phyloP scores from a whole-genome alignment of 805 yeast genomes.

The Starmerella potacharoeniae region DNA sequence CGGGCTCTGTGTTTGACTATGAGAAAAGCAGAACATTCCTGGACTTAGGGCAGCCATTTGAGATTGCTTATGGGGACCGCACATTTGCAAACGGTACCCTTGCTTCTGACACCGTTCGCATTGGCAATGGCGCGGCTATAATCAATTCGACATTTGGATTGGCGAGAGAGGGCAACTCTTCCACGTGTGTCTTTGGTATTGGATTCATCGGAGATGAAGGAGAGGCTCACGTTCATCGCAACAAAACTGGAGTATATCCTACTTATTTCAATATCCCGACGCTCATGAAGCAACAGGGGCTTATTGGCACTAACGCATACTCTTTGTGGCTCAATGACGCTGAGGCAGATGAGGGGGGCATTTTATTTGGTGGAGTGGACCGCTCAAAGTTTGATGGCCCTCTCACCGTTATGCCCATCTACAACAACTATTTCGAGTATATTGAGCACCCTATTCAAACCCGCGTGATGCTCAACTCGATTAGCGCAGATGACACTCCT shows the following conservation, averaged over 20 bases:
- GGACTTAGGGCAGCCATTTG: slow-evolving; percentile 15
- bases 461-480: slow-evolving; percentile 18
- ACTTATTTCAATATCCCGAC: slow-evolving; percentile 54
- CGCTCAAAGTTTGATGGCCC: slow-evolving; percentile 34
- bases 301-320: slow-evolving; percentile 35
- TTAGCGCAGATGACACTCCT: not conserved
- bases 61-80: slow-evolving; percentile 32
- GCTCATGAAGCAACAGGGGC: slow-evolving; percentile 40
- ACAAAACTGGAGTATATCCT: slow-evolving; percentile 15
- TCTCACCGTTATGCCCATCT: slow-evolving; percentile 29
- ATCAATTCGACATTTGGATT: slow-evolving; percentile 57
- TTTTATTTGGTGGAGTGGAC: slow-evolving; percentile 39
- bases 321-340: slow-evolving; percentile 36
- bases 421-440: slow-evolving; percentile 17
- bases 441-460: slow-evolving; percentile 19
- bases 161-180: slow-evolving; percentile 52
- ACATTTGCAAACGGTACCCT: slow-evolving; percentile 42
- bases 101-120: slow-evolving; percentile 38
- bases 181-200: slow-evolving; percentile 41
- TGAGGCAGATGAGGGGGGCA: slow-evolving; percentile 28
- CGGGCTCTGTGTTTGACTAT: slow-evolving; percentile 25
- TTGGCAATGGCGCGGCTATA: slow-evolving; percentile 40
- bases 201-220: slow-evolving; percentile 30
- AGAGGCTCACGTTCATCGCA: slow-evolving; percentile 15
- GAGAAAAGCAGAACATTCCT: slow-evolving; percentile 25